Evolutionary conservation across 768 basidiomycete species (phyloP).

Genomic region (Amyloporia xantha): DNA sequence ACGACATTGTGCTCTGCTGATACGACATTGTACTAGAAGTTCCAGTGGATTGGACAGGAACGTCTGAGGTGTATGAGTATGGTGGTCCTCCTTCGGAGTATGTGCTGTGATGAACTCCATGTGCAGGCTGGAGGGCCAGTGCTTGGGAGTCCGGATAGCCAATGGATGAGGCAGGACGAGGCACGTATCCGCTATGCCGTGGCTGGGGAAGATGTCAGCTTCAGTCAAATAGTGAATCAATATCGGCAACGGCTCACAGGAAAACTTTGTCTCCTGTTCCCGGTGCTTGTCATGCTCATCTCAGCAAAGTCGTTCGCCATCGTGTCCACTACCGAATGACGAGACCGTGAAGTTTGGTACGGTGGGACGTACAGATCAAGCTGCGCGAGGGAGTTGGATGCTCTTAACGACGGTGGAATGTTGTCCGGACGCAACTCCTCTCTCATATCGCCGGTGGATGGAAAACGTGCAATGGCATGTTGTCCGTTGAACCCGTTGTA

Average conservation of each 20-base stretch:
- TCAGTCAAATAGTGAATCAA: neutral
- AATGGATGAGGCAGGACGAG: slow-evolving; percentile 25
- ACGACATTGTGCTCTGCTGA: slow-evolving; percentile 27
- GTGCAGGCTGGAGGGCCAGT: slow-evolving; percentile 28
- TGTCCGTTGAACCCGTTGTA: slow-evolving; percentile 11
- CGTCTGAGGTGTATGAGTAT: slow-evolving; percentile 20
- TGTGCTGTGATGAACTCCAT: slow-evolving; percentile 34
- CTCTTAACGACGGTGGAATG: slow-evolving; percentile 52
- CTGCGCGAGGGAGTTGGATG: slow-evolving; percentile 54
- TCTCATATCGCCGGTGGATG: slow-evolving; percentile 14
- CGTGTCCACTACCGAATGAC: slow-evolving; percentile 35
- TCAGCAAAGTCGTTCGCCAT: slow-evolving; percentile 63
- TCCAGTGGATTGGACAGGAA: neutral
- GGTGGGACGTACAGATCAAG: slow-evolving; percentile 69
- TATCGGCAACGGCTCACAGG: slow-evolving; percentile 14
- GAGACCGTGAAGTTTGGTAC: slow-evolving; percentile 51
- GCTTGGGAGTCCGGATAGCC: slow-evolving; percentile 22
- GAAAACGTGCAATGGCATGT: slow-evolving; percentile 8
- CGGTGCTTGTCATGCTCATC: slow-evolving; percentile 39
- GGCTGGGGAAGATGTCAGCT: neutral
- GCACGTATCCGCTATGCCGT: slow-evolving; percentile 15
- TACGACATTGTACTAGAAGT: no score
- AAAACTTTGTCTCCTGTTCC: slow-evolving; percentile 15
- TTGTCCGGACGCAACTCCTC: slow-evolving; percentile 39
- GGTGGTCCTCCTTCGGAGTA: slow-evolving; percentile 27